A percentile compares a stretch with the other conserved stretches of the same genome.
phyloP scores from a whole-genome alignment of 2,329 filamentous ascomycete genomes.

The Paraphoma sp. region DNA sequence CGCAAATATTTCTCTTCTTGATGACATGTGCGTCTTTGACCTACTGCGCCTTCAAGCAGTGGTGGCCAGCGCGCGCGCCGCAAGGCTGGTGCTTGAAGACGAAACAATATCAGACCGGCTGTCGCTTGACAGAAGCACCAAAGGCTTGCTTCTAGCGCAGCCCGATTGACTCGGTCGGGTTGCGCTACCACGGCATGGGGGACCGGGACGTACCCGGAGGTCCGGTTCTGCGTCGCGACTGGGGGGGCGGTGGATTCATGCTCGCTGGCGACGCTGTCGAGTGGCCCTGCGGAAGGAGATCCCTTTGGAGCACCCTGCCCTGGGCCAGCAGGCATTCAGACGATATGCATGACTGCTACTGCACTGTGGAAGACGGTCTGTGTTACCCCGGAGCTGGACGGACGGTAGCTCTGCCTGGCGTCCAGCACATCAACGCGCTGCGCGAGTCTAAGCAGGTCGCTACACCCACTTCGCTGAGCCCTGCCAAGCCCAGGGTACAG shows the following conservation, averaged over 20 bases:
- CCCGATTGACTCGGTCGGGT: slow-evolving; percentile 19
- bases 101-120: slow-evolving; percentile 5
- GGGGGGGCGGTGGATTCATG: slow-evolving; percentile 26
- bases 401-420: slow-evolving; percentile 24
- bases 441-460: slow-evolving; percentile 35
- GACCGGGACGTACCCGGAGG: slow-evolving; percentile 23
- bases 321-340: slow-evolving; percentile 17
- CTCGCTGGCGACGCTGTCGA: slow-evolving; percentile 26
- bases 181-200: slow-evolving; percentile 31
- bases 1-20: neutral
- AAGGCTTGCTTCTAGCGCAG: slow-evolving; percentile 2
- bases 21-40: neutral
- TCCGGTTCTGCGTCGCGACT: slow-evolving; percentile 17
- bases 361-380: slow-evolving; percentile 29
- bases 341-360: slow-evolving; percentile 26
- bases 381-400: slow-evolving; percentile 29
- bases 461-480: slow-evolving; percentile 32
- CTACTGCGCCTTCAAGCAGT: neutral
- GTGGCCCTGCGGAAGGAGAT: slow-evolving; percentile 22
- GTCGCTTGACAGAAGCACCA: slow-evolving; percentile 1
- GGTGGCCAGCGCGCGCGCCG: slow-evolving; percentile 1
- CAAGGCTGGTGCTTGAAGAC: neutral
- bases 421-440: slow-evolving; percentile 35
- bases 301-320: slow-evolving; percentile 26
- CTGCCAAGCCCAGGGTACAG: slow-evolving; percentile 35